These are phyloP conservation scores for Xylariaceae sp. DNA, from an alignment of 2,329 filamentous ascomycete genomes.

Conservation along the genomic window DNA sequence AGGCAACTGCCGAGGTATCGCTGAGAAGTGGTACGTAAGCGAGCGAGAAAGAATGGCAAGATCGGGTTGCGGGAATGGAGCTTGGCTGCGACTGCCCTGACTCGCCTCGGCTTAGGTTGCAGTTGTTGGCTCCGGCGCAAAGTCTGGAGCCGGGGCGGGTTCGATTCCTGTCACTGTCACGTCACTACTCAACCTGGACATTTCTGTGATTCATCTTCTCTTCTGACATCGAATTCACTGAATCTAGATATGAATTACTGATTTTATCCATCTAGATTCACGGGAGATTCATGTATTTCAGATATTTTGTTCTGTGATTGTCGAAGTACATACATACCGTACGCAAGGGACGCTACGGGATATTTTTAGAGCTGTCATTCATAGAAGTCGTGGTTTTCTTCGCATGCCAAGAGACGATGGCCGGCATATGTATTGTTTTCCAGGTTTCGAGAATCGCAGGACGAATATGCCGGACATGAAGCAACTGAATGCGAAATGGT, in stretches of 20 bases:
- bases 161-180: not conserved
- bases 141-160: too few species aligned
- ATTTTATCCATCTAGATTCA: not conserved
- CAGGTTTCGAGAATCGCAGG: too few species aligned
- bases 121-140: not conserved
- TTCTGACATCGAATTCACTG: too few species aligned
- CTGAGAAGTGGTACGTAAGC: not conserved
- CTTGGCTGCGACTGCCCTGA: not conserved
- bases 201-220: too few species aligned
- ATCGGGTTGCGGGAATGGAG: not conserved
- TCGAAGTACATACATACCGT: not conserved
- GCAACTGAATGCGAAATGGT: too few species aligned
- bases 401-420: not conserved
- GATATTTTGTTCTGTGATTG: not conserved
- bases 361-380: not conserved
- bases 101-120: not conserved
- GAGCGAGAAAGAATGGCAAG: not conserved
- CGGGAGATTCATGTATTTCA: not conserved
- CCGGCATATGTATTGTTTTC: too few species aligned
- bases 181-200: not conserved
- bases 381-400: not conserved
- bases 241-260: not conserved
- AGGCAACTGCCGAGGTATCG: too few species aligned
- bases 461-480: too few species aligned
- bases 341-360: not conserved